phyloP scores from a whole-genome alignment of 2,329 filamentous ascomycete genomes.

The Trichophaea hybrida region DNA sequence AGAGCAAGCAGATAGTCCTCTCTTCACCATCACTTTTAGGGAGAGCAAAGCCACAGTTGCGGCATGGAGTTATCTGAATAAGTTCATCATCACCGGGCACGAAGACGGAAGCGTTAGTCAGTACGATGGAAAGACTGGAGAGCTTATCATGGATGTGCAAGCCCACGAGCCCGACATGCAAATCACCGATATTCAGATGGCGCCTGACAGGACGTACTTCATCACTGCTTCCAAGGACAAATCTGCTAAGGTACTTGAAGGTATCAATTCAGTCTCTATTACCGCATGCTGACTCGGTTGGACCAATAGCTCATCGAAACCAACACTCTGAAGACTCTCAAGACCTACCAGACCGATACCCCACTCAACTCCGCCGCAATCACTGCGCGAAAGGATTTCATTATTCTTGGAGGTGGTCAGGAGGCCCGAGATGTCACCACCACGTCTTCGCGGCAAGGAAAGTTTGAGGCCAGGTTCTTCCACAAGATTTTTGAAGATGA shows the following conservation, averaged over 20 bases:
- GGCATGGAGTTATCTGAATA: conserved; percentile 84
- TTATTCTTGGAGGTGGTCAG: conserved; percentile 95
- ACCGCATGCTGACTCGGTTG: background rate
- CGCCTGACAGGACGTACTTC: conserved; percentile 87
- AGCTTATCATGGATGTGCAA: conserved; percentile 58
- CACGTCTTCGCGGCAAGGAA: conserved; percentile 84
- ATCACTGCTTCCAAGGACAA: conserved; percentile 98
- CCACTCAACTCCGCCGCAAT: conserved; percentile 92
- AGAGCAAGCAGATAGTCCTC: conserved; percentile 70
- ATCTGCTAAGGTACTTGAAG: conserved; percentile 58
- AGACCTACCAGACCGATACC: conserved; percentile 83
- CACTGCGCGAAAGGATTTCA: conserved; percentile 90
- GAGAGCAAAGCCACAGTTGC: conserved; percentile 95
- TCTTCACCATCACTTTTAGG: conserved; percentile 77
- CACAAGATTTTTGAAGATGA: conserved; percentile 99
- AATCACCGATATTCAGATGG: conserved; percentile 93
- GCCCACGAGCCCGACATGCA: conserved; percentile 70
- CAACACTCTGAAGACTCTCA: conserved; percentile 76
- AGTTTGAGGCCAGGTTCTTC: conserved; percentile 98
- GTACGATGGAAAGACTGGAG: conserved; percentile 81
- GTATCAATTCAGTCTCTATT: background rate
- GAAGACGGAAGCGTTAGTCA: conserved; percentile 86
- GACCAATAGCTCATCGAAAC: conserved; percentile 56
- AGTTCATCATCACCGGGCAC: conserved; percentile 95
- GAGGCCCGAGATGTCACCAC: conserved; percentile 98